A percentile compares a stretch with the other conserved stretches of the same genome.
These are phyloP conservation scores for Boletellus sp. DNA, from an alignment of 768 basidiomycete species.

Conservation along the genomic window DNA sequence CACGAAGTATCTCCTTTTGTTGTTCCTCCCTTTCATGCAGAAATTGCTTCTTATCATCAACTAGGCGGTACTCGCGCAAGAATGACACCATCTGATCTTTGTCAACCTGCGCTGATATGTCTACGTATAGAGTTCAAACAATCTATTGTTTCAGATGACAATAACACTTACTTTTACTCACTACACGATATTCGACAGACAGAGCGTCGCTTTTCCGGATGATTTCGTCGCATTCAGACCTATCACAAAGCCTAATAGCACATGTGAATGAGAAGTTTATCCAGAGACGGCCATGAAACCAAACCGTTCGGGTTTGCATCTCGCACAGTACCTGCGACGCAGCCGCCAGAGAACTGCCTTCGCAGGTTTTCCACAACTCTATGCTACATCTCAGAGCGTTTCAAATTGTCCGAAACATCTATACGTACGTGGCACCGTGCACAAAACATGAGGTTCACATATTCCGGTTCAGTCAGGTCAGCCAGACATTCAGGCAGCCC, in stretches of 20 bases:
- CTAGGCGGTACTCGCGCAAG: not conserved
- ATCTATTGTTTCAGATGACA: not conserved
- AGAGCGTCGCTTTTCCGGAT: not conserved
- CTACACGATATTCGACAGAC: not conserved
- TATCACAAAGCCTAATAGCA: not conserved
- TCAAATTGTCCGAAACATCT: not conserved
- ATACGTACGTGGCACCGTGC: slow-evolving; percentile 22
- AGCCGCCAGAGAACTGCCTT: slow-evolving; percentile 6
- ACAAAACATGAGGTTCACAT: slow-evolving; percentile 39
- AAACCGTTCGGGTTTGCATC: slow-evolving; percentile 3
- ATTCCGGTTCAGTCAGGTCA: slow-evolving; percentile 44
- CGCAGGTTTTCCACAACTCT: slow-evolving; percentile 8
- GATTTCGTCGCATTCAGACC: not conserved
- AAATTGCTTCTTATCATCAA: not conserved
- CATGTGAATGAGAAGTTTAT: not conserved
- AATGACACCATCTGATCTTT: slow-evolving; percentile 10
- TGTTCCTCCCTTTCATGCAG: not conserved
- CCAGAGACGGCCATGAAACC: not conserved
- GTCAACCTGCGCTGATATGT: slow-evolving; percentile 2
- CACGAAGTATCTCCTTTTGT: not conserved
- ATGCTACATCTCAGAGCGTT: not conserved
- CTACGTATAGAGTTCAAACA: not conserved
- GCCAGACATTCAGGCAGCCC: slow-evolving; percentile 41
- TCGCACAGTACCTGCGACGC: slow-evolving; percentile 11
- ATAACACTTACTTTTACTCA: not conserved